phyloP scores from a whole-genome alignment of 2,329 filamentous ascomycete genomes.

The Nothophoma quercina region DNA sequence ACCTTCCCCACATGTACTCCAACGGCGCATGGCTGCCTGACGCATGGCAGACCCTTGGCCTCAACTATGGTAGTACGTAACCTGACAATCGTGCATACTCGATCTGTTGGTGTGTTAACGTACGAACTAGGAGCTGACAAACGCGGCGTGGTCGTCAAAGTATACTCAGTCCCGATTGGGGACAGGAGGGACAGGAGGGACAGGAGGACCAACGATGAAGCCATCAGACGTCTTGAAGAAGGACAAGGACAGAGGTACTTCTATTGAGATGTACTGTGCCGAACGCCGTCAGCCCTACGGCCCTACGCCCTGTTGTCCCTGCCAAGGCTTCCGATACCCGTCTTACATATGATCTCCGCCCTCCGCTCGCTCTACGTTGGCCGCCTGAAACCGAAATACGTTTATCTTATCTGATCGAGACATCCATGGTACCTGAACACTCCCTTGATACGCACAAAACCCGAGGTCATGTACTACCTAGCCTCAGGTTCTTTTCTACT shows the following conservation, averaged over 20 bases:
- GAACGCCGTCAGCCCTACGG: neutral
- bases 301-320: neutral
- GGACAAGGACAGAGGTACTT: neutral
- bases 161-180: conserved; percentile 19
- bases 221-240: neutral
- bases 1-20: conserved; percentile 27
- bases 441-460: too few species aligned
- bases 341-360: neutral
- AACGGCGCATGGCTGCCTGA: conserved; percentile 29
- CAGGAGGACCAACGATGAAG: neutral
- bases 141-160: conserved; percentile 38
- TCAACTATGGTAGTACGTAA: neutral
- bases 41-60: too few species aligned
- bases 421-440: neutral
- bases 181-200: neutral
- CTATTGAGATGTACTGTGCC: neutral
- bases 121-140: conserved; percentile 23
- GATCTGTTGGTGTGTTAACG: neutral
- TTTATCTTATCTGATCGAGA: conserved; percentile 6
- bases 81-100: too few species aligned
- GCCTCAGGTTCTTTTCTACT: neutral
- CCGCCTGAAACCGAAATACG: conserved; percentile 1
- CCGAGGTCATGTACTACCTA: too few species aligned
- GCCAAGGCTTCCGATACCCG: conserved; percentile 1
- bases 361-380: neutral